These are phyloP conservation scores for Diplodia mutila DNA, from an alignment of 2,329 filamentous ascomycete genomes.

Conservation along the genomic window DNA sequence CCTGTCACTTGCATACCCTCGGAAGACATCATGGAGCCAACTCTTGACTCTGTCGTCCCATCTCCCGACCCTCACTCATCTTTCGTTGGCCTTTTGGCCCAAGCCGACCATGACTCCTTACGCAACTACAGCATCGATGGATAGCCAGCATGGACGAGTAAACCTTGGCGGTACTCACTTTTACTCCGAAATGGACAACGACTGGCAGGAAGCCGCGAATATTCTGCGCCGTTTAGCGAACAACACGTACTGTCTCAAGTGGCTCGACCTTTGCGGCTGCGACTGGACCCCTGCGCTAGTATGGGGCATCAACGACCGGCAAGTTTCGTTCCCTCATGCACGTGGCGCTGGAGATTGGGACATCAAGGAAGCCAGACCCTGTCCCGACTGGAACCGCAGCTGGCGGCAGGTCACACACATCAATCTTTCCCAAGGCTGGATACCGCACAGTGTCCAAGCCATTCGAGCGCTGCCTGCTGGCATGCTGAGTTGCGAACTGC, in stretches of 20 bases:
- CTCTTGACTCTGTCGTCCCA: slow-evolving; percentile 58
- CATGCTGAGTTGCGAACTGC: slow-evolving; percentile 38
- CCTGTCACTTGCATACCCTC: slow-evolving; percentile 61
- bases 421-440: slow-evolving; percentile 50
- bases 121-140: slow-evolving; percentile 50
- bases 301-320: slow-evolving; percentile 36
- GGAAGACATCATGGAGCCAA: slow-evolving; percentile 57
- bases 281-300: slow-evolving; percentile 59
- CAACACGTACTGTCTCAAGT: slow-evolving; percentile 61
- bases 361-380: slow-evolving; percentile 25
- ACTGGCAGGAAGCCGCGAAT: slow-evolving; percentile 60
- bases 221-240: slow-evolving; percentile 60
- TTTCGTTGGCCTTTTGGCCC: slow-evolving; percentile 67
- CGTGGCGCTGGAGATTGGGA: not conserved
- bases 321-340: slow-evolving; percentile 27
- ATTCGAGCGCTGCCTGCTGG: slow-evolving; percentile 43
- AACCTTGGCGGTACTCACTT: slow-evolving; percentile 56
- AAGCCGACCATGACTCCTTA: slow-evolving; percentile 61
- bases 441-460: slow-evolving; percentile 39
- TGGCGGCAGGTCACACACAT: slow-evolving; percentile 51
- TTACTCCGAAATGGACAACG: slow-evolving; percentile 58
- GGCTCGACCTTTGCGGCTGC: slow-evolving; percentile 66
- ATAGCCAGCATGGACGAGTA: slow-evolving; percentile 47
- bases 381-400: slow-evolving; percentile 44
- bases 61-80: slow-evolving; percentile 61